Evolutionary conservation across 345 rosid species (phyloP).

Genomic region (Hibiscus trionum): DNA sequence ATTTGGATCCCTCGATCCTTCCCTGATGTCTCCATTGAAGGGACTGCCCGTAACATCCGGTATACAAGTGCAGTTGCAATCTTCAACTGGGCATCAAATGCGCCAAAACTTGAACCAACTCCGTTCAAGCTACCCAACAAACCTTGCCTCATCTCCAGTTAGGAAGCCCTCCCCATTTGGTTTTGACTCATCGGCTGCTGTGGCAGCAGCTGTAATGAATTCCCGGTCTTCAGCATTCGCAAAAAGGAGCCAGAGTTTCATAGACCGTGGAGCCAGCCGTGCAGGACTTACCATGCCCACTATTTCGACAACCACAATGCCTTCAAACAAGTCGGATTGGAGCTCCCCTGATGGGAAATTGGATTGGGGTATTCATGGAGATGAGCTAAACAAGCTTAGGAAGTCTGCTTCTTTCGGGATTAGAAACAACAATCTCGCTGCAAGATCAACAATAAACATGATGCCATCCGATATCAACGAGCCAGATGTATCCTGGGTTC

Average conservation of each 20-base stretch:
- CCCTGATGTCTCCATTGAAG: conserved; percentile 46
- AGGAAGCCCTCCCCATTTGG: conserved; percentile 52
- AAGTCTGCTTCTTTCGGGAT: conserved; percentile 56
- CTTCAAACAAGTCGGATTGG: conserved; percentile 62
- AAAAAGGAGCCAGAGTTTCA: conserved; percentile 78
- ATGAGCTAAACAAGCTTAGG: conserved; percentile 75
- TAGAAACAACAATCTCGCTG: conserved; percentile 8
- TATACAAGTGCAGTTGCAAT: conserved; percentile 43
- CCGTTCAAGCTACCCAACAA: conserved; percentile 53
- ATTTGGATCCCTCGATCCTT: conserved; percentile 55
- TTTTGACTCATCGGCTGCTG: conserved; percentile 75
- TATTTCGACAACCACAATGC: conserved; percentile 34
- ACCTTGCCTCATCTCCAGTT: conserved; percentile 43
- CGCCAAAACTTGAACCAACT: conserved; percentile 48
- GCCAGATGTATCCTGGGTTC: conserved; percentile 96
- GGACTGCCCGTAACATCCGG: conserved; percentile 35
- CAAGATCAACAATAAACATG: conserved; percentile 16
- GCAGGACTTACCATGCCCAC: conserved; percentile 40
- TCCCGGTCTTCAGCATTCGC: conserved; percentile 82
- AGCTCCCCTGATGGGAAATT: conserved; percentile 67
- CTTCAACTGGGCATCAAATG: conserved; percentile 59
- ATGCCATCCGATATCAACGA: conserved; percentile 30
- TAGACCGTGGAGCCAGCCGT: conserved; percentile 36
- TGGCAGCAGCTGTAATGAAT: conserved; percentile 84
- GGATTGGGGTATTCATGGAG: conserved; percentile 86